These are phyloP conservation scores for Saksenaea oblongispora DNA, from an alignment of 371 early-diverging fungal species.

Conservation along the genomic window DNA sequence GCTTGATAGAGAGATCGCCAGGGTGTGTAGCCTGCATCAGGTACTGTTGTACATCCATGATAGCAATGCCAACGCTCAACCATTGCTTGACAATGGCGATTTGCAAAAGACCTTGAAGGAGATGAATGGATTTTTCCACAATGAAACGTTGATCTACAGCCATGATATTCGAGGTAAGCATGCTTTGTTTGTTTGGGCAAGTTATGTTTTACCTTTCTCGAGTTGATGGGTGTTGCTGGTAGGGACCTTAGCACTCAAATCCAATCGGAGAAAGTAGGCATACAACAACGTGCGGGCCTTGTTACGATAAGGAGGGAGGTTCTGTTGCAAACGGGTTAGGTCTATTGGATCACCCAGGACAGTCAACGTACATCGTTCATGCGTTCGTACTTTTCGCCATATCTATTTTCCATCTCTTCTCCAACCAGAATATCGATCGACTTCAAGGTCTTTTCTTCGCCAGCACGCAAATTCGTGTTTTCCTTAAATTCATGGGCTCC, in stretches of 20 bases:
- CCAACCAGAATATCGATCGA: slow-evolving; percentile 55
- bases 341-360: slow-evolving; percentile 15
- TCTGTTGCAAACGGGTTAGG: too few species aligned
- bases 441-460: slow-evolving; percentile 57
- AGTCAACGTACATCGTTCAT: slow-evolving; percentile 13
- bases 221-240: slow-evolving; percentile 5
- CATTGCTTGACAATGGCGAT: slow-evolving; percentile 86
- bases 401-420: slow-evolving; percentile 59
- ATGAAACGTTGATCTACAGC: slow-evolving; percentile 71
- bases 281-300: slow-evolving; percentile 82
- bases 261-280: slow-evolving; percentile 84
- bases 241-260: slow-evolving; percentile 36
- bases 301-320: slow-evolving; percentile 49
- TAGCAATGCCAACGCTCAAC: slow-evolving; percentile 58
- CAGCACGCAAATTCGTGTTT: slow-evolving; percentile 46
- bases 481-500: slow-evolving; percentile 75
- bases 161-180: slow-evolving; percentile 10
- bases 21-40: slow-evolving; percentile 82
- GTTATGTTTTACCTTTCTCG: slow-evolving; percentile 20
- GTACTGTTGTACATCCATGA: slow-evolving; percentile 78
- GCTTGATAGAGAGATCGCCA: slow-evolving; percentile 76
- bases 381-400: slow-evolving; percentile 59
- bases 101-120: slow-evolving; percentile 84
- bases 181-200: slow-evolving; percentile 58
- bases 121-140: slow-evolving; percentile 67